Base-by-base conservation (phyloP, 2,329 filamentous ascomycete genomes). In the Polytolypa hystricis region DNA sequence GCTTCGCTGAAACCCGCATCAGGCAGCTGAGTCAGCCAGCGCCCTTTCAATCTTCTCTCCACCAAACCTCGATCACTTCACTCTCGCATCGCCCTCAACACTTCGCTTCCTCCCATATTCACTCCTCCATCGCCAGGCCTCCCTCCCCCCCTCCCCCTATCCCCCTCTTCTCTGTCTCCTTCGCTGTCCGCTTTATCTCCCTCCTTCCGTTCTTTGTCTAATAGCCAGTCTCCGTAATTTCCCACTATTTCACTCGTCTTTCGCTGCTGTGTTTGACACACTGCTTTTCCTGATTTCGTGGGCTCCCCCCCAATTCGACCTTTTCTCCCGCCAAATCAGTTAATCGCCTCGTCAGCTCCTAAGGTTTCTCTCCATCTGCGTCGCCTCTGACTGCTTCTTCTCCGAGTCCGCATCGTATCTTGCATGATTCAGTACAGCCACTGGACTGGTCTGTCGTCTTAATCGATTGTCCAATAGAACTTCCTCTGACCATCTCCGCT, bases 181-280 rank as follows among this genome's bases (percentile, higher is more conserved):
- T 30, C 30, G 16, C 23, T 33, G 12, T 33, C 14, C 30, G 16
- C 29, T 18, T 18, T 21, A 18, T 14, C 26, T 18, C 33, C 26
- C 15, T 28, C 39, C 34, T 39, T 39, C 23, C 35, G 31, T 14
- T 10, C 10, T 41, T 27, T 18, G 10, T 19, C 30, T 25, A 15
- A 33, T 27, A 21, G 36, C 35, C 14, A 23, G 23, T 31, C 37
- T 37, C 17, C 19, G 4, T 23, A 14, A 15, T 19, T 14, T 18
- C 8, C 11, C 30, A 23, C 21, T 35, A 32, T 30, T 43, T 25
- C 33, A 35, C 16, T 26, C 18, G 25, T 45, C 40, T 43, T 54
- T 49, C 51, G 52, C 40, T 55, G 54, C 47, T 58, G 60, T 63
- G 60, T 63, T 62, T 62, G 60, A 64, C 57, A 64, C 60, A 62